Percentiles rank a stretch among this genome's conserved stretches.
Evolutionary conservation across 2,329 filamentous ascomycete genomes (phyloP).

Genomic region (Stenocarpella maydis): DNA sequence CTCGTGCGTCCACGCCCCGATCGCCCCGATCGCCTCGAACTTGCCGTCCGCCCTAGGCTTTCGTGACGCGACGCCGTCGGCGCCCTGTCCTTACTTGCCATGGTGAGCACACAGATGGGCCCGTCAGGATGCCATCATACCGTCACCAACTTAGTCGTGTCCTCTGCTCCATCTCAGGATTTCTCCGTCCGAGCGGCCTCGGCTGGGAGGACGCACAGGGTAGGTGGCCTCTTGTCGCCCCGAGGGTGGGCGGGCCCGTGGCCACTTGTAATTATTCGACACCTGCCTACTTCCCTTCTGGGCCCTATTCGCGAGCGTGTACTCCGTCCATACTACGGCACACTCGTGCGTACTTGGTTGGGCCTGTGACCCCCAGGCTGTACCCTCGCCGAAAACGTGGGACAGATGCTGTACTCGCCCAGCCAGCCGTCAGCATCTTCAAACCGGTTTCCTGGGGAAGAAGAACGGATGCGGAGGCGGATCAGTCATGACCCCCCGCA

Average conservation of each 20-base stretch:
- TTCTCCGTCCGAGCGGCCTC: constrained; percentile 10
- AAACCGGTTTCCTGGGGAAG: constrained; percentile 25
- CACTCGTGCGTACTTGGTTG: no score
- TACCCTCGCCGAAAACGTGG: constrained; percentile 16
- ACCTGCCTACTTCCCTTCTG: not conserved
- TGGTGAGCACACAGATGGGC: constrained; percentile 7
- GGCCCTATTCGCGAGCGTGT: not conserved
- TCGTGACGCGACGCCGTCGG: not conserved
- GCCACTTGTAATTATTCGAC: not conserved
- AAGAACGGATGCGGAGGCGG: constrained; percentile 16
- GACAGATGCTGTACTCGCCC: constrained; percentile 11
- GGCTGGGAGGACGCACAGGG: constrained; percentile 11
- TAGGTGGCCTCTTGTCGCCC: not conserved
- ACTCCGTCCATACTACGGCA: not conserved
- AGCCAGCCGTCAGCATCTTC: constrained; percentile 16
- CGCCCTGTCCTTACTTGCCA: not conserved
- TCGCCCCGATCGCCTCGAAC: no score
- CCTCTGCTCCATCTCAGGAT: not conserved
- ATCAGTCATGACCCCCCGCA: constrained; percentile 2
- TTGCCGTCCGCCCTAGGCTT: not conserved
- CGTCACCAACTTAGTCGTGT: constrained; percentile 23
- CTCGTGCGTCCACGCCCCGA: not conserved
- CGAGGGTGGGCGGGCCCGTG: not conserved
- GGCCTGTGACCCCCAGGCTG: not conserved
- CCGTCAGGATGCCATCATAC: constrained; percentile 10